Evolutionary conservation across 805 yeast species (phyloP).

Genomic region (Candida pseudofarinosa): DNA sequence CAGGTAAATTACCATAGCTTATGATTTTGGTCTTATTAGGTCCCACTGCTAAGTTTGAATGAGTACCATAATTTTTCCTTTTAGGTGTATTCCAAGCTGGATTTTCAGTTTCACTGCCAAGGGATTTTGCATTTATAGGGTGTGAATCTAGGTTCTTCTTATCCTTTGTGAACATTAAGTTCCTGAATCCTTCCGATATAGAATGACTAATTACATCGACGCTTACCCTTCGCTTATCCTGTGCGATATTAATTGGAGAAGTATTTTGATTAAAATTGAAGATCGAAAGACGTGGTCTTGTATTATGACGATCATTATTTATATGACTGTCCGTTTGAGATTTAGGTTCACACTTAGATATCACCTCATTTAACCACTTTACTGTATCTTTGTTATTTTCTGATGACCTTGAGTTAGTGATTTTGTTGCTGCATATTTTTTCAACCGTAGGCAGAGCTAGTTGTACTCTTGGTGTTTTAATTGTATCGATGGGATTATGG

Average conservation of each 20-base stretch:
- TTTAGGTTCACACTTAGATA: conserved; percentile 2
- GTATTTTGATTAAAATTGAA: conserved; percentile 16
- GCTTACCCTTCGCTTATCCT: conserved; percentile 13
- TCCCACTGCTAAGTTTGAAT: conserved; percentile 39
- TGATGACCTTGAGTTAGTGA: neutral
- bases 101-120: conserved; percentile 2
- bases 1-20: conserved; percentile 41
- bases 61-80: conserved; percentile 29
- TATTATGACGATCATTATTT: neutral
- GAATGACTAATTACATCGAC: conserved; percentile 22
- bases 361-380: conserved; percentile 16
- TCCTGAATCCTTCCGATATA: conserved; percentile 26
- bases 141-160: neutral
- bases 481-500: conserved; percentile 34
- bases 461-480: conserved; percentile 14
- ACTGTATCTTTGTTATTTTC: conserved; percentile 9
- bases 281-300: conserved; percentile 13
- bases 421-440: conserved; percentile 14
- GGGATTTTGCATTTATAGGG: neutral
- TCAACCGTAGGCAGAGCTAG: conserved; percentile 29
- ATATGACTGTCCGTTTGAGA: neutral
- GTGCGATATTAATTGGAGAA: conserved; percentile 7
- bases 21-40: conserved; percentile 39
- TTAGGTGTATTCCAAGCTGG: conserved; percentile 28
- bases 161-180: conserved; percentile 11